Evolutionary conservation across 2,329 filamentous ascomycete species (phyloP).

Genomic region (Acrodontium crateriforme): DNA sequence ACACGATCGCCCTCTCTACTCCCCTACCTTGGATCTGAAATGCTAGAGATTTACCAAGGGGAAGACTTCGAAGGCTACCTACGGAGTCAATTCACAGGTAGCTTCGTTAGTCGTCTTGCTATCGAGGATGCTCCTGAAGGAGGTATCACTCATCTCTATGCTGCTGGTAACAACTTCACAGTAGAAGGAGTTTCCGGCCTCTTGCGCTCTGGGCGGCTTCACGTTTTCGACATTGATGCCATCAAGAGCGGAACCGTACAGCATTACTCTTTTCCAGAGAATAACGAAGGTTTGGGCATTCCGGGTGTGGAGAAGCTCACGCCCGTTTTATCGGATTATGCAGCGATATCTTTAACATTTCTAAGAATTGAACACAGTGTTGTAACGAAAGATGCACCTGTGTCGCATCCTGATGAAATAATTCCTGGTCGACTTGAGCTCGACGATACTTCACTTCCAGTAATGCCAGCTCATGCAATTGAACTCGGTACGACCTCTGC

Average conservation of each 20-base stretch:
- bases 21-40: conserved; percentile 26
- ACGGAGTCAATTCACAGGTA: conserved; percentile 33
- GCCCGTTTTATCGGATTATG: conserved; percentile 34
- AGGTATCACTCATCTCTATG: conserved; percentile 47
- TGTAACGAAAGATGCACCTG: conserved; percentile 33
- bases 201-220: conserved; percentile 36
- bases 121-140: conserved; percentile 41
- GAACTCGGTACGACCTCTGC: conserved; percentile 20
- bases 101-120: conserved; percentile 38
- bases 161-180: conserved; percentile 42
- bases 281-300: conserved; percentile 17
- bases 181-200: conserved; percentile 42
- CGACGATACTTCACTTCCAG: conserved; percentile 13
- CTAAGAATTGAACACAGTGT: conserved; percentile 42
- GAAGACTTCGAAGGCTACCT: conserved; percentile 41
- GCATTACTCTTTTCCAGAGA: conserved; percentile 14
- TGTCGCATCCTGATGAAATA: conserved; percentile 7
- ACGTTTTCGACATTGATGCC: conserved; percentile 42
- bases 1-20: conserved; percentile 16
- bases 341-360: conserved; percentile 36
- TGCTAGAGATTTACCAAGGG: conserved; percentile 26
- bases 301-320: conserved; percentile 42
- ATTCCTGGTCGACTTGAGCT: conserved; percentile 16
- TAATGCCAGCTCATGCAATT: conserved; percentile 7
- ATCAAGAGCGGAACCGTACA: conserved; percentile 23